phyloP scores from a whole-genome alignment of 257 asterid species.

The Linaria vulgaris region DNA sequence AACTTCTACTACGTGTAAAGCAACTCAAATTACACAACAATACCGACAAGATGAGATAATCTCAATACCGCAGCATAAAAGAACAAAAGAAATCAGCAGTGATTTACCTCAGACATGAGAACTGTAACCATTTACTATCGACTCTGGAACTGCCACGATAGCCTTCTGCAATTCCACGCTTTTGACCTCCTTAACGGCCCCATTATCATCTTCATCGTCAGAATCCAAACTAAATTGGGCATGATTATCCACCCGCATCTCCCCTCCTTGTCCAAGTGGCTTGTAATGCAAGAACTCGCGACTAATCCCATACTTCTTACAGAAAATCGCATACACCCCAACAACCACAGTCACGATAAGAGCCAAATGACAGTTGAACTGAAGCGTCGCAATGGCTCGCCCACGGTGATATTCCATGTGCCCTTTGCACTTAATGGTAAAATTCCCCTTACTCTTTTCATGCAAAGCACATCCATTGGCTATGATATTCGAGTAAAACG shows the following conservation, averaged over 20 bases:
- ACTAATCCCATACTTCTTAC: conserved; percentile 50
- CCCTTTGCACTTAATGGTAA: conserved; percentile 81
- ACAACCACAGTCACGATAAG: conserved; percentile 50
- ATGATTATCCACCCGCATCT: conserved; percentile 40
- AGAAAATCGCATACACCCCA: conserved; percentile 50
- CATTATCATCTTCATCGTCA: conserved; percentile 58
- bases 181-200: conserved; percentile 50
- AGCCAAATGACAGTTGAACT: conserved; percentile 90
- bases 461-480: conserved; percentile 74
- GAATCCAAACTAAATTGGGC: conserved; percentile 71
- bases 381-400: conserved; percentile 84
- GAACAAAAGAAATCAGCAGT: background rate
- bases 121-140: conserved; percentile 54
- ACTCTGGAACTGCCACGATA: conserved; percentile 33
- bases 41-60: conserved; percentile 24
- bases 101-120: conserved; percentile 47
- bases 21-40: conserved; percentile 25
- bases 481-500: conserved; percentile 70
- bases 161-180: conserved; percentile 63
- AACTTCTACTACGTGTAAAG: conserved; percentile 16
- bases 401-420: conserved; percentile 86
- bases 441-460: conserved; percentile 81
- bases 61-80: conserved; percentile 8
- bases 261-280: conserved; percentile 61
- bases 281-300: conserved; percentile 51